Evolutionary conservation across 805 yeast species (phyloP), one percentile per base, ranked within the genome.

Genomic region (Yamadazyma paraphyllophila): DNA sequence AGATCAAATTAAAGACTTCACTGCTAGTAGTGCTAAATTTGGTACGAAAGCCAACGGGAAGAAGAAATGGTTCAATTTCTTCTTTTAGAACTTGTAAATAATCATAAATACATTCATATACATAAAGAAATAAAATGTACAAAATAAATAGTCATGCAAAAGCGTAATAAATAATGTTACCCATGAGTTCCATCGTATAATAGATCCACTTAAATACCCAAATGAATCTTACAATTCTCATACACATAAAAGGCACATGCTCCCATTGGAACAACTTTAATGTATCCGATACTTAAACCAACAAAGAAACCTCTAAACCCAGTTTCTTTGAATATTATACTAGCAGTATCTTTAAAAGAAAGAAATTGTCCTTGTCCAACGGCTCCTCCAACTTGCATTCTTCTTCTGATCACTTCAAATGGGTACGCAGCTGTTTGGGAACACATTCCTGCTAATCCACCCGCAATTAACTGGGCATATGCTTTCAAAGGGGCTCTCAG

Each of bases 381-480:
- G 3, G 84, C 86, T 10, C 92, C 95, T 31, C 96, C 91, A 17
- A 94, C 99, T 68, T 94, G 99, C 88, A 94, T 83, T 57, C 98
- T 76, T 63, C 99, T 78, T 60, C 99, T 76, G 16, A 94, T 80
- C 33, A 94, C 96, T 67, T 94, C 99, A 55, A 94, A 85, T 1
- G 99, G 99, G 60, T 94, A 94, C 4, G 96, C 92, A 0, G 98
- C 95, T 1, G 97, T 89, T 65, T 94, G 99, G 1, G 98, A 88
- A 31, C 82, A 76, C 84, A 92, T 80, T 10, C 99, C 99, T 1
- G 97, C 96, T n/a, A 87, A 57, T 1, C 98, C 99, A 45, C 99
- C 99, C 5, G 98, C 96, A 3, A 81, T 59, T 39, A 94, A 73
- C 69, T 94, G 97, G 2, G 98, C 98, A 89, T 96, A 88, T 1